Percentiles rank a stretch among this genome's conserved stretches.
phyloP scores from a whole-genome alignment of 176 grass and related monocot species.

The Ensete glaucum region DNA sequence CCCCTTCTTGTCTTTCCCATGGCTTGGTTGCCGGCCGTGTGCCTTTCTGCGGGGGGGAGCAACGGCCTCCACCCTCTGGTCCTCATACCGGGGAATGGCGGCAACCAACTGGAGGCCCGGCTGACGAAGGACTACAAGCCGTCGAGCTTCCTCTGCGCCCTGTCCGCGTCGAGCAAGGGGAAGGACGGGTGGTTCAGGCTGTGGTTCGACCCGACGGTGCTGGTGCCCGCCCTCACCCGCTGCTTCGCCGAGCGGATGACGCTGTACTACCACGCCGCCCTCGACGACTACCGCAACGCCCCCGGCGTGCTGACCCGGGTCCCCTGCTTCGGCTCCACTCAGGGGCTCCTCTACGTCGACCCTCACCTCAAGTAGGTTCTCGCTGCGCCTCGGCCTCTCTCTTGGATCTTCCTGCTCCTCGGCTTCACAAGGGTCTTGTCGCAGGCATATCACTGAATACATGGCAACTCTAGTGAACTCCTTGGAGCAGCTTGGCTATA shows the following conservation, averaged over 20 bases:
- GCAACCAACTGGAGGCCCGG: slow-evolving; percentile 84
- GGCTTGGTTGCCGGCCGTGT: slow-evolving; percentile 10
- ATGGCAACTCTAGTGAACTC: slow-evolving; percentile 56
- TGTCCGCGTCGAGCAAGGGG: slow-evolving; percentile 27
- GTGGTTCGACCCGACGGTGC: slow-evolving; percentile 77
- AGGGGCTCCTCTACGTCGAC: slow-evolving; percentile 60
- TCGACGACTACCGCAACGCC: slow-evolving; percentile 80
- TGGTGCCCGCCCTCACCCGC: slow-evolving; percentile 45
- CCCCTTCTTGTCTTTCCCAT: slow-evolving; percentile 20
- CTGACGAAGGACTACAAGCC: slow-evolving; percentile 59
- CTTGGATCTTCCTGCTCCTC: not conserved
- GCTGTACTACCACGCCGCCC: slow-evolving; percentile 39
- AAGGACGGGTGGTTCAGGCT: slow-evolving; percentile 64
- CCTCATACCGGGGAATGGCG: slow-evolving; percentile 65
- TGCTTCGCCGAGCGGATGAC: slow-evolving; percentile 88
- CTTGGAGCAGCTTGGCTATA: slow-evolving; percentile 23
- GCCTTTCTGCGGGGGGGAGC: not conserved
- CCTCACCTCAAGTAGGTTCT: slow-evolving; percentile 55
- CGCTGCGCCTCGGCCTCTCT: not conserved
- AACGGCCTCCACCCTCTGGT: slow-evolving; percentile 52
- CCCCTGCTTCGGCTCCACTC: slow-evolving; percentile 50
- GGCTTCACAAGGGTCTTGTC: not conserved
- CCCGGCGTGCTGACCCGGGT: slow-evolving; percentile 64
- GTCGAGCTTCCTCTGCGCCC: slow-evolving; percentile 47
- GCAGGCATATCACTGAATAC: slow-evolving; percentile 66